Percentiles rank a stretch among this genome's conserved stretches.
Evolutionary conservation across 148 eudicot species (phyloP).

Genomic region (Polygonum aviculare): DNA sequence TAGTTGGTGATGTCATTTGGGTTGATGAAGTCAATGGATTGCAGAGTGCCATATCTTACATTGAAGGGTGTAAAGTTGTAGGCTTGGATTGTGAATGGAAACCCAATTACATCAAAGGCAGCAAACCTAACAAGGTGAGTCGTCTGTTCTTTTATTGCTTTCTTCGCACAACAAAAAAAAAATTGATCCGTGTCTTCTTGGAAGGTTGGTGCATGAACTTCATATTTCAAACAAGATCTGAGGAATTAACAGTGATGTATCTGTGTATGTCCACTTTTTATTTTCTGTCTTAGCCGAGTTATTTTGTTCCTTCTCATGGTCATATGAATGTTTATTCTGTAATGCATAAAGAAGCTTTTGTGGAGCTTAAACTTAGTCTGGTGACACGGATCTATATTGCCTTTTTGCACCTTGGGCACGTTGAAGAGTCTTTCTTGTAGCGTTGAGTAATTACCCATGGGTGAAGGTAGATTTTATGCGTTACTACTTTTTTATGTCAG

Average conservation of each 20-base stretch:
- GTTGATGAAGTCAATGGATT: constrained; percentile 64
- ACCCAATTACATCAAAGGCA: constrained; percentile 83
- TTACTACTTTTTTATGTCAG: background rate
- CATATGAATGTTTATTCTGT: background rate
- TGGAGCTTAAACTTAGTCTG: background rate
- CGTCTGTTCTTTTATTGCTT: background rate
- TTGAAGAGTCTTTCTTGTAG: background rate
- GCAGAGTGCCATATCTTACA: constrained; percentile 50
- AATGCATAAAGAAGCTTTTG: background rate
- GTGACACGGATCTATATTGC: background rate
- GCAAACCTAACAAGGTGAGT: constrained; percentile 70
- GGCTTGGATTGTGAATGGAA: constrained; percentile 99
- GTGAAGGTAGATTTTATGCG: background rate
- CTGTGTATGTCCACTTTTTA: background rate
- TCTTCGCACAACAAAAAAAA: background rate
- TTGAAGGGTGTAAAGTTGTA: constrained; percentile 79
- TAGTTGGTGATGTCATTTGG: constrained; percentile 63
- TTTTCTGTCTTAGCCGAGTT: background rate
- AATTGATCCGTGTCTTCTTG: background rate
- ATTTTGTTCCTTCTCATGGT: background rate
- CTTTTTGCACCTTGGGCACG: background rate
- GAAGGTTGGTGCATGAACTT: background rate
- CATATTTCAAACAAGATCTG: background rate
- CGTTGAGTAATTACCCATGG: background rate
- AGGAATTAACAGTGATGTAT: too few relatives aligned